Evolutionary conservation across 1,139 yeast genomes (phyloP), one percentile per base, ranked within the genome.

Genomic region (Blastobotrys arbuscula): DNA sequence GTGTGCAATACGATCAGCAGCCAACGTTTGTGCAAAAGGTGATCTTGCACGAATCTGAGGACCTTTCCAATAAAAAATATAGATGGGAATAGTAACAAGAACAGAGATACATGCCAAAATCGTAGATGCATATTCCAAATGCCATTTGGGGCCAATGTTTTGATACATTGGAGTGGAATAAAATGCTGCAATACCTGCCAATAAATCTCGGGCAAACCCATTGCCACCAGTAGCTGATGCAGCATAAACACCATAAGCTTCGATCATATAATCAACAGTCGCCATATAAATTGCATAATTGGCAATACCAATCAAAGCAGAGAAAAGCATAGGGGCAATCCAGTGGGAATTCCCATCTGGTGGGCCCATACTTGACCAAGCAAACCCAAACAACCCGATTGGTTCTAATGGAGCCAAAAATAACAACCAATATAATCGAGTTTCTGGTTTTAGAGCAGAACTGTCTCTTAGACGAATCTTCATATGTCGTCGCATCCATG

Each of bases 11-110:
- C 48, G 23, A 21, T 45, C 48, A 31, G 48, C 28, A 15, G 55
- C 50, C 44, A 56, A 47, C 39, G 50, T 44, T 46, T 56, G 59
- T 3, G 59, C 59, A 39, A 55, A 76, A 54, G 64, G 71, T 5
- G 78, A 74, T 52, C 72, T 68, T 10, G 76, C 77, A 55, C 80
- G 67, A 58, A 76, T 65, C 53, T 67, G 67, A 2, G 79, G 78
- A 2, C 82, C 82, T 51, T 73, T 70, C 52, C 70, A 58, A 62
- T 75, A 74, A 52, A 77, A 72, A 30, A 71, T 58, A 30, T 75
- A 71, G 8, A 81, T 78, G 1, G 51, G 46, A 26, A 49, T 38
- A 2, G 39, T 31, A 10, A 45, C 40, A 2, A 49, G 12, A 24
- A 50, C 47, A n/a, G 71, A 69, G 39, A 69, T 56, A 50, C 68